A percentile compares a stretch with the other conserved stretches of the same genome.
These are phyloP conservation scores for Boletus patriciae DNA, from an alignment of 768 basidiomycete species.

Conservation along the genomic window DNA sequence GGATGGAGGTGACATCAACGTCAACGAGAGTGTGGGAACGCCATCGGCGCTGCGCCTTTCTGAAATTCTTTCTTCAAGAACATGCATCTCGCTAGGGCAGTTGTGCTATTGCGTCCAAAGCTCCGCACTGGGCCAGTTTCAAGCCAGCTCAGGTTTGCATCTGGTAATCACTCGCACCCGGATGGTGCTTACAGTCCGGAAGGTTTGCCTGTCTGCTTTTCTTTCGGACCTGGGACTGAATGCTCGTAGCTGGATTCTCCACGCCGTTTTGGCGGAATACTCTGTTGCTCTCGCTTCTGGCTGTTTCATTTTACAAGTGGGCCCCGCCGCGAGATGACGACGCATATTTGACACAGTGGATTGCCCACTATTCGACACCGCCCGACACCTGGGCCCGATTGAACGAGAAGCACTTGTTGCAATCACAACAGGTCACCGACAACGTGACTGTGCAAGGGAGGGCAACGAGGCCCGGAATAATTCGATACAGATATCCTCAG, in stretches of 20 bases:
- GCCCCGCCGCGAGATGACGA: conserved; percentile 63
- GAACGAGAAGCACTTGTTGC: conserved; percentile 57
- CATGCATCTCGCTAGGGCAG: conserved; percentile 39
- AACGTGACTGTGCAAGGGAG: conserved; percentile 43
- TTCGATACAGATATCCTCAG: conserved; percentile 74
- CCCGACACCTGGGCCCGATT: conserved; percentile 52
- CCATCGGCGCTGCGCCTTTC: too few species aligned
- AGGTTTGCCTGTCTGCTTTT: conserved; percentile 44
- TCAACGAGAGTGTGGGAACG: conserved; percentile 19
- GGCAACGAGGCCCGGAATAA: conserved; percentile 47
- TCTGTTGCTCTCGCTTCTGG: conserved; percentile 48
- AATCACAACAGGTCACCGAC: conserved; percentile 41
- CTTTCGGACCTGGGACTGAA: conserved; percentile 6
- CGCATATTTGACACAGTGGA: conserved; percentile 64
- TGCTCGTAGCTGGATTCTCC: conserved; percentile 47
- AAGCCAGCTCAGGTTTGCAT: conserved; percentile 44
- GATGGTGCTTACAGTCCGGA: conserved; percentile 53
- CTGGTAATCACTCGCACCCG: conserved; percentile 43
- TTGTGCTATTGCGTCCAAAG: conserved; percentile 38
- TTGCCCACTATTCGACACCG: conserved; percentile 56
- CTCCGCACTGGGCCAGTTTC: conserved; percentile 25
- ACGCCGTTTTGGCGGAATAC: conserved; percentile 69
- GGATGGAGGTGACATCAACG: background rate
- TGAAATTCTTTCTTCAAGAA: background rate
- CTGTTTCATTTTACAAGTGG: conserved; percentile 62